These are phyloP conservation scores for Coffea humblotiana DNA, from an alignment of 305 asterid species.

Conservation along the genomic window DNA sequence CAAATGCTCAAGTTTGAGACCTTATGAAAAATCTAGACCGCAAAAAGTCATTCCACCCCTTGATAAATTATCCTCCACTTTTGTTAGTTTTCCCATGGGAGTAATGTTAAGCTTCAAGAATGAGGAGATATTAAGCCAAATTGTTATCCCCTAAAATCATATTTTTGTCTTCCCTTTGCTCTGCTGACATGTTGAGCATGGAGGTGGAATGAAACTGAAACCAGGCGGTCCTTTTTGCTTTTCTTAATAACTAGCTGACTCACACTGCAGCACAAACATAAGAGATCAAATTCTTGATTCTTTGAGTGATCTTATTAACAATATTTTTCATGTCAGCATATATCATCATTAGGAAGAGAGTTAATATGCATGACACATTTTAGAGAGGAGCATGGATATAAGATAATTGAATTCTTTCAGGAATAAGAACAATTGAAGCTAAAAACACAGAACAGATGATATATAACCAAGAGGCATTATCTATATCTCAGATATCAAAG, in stretches of 20 bases:
- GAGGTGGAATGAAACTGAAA: background rate
- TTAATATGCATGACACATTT: background rate
- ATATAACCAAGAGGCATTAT: background rate
- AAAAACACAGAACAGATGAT: background rate
- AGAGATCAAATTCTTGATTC: too few relatives aligned
- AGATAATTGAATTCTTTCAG: too few relatives aligned
- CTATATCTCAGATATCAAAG: background rate
- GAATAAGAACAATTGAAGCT: background rate
- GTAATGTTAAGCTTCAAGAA: background rate
- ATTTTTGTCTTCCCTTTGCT: background rate
- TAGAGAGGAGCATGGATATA: background rate
- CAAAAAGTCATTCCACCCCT: background rate
- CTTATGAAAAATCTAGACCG: background rate
- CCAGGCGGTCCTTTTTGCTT: background rate
- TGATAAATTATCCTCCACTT: background rate
- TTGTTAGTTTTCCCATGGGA: background rate
- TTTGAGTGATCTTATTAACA: background rate
- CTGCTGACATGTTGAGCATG: background rate
- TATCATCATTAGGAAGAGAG: background rate
- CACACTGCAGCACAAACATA: background rate
- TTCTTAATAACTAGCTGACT: background rate
- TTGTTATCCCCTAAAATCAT: background rate
- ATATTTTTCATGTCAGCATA: background rate
- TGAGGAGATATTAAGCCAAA: background rate
- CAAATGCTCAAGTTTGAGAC: background rate